Evolutionary conservation across 164 flowering plant genomes (phyloP).

Genomic region (Magnolia officinalis): DNA sequence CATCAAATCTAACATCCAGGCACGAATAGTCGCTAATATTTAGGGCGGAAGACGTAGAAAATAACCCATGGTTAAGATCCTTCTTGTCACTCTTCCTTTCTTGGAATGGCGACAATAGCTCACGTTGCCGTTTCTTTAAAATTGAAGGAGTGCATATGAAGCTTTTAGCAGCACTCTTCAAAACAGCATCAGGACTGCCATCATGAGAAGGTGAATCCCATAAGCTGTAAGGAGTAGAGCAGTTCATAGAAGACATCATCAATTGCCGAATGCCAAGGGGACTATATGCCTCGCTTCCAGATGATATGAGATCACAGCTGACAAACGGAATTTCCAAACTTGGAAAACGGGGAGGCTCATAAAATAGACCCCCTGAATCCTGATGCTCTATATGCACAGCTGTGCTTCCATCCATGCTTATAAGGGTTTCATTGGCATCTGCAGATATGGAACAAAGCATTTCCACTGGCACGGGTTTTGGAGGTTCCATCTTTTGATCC

Average conservation of each 20-base stretch:
- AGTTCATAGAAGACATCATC: constrained; percentile 67
- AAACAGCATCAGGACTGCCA: constrained; percentile 63
- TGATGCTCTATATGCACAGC: constrained; percentile 22
- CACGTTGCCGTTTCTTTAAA: constrained; percentile 80
- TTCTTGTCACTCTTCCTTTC: constrained; percentile 66
- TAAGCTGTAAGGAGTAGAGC: constrained; percentile 62
- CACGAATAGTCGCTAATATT: constrained; percentile 37
- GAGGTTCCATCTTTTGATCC: constrained; percentile 28
- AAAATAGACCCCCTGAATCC: constrained; percentile 56
- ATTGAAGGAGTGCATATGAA: constrained; percentile 81
- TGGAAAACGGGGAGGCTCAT: constrained; percentile 96
- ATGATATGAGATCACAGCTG: constrained; percentile 86
- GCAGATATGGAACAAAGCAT: constrained; percentile 27
- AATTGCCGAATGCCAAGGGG: constrained; percentile 93
- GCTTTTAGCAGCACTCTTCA: constrained; percentile 85
- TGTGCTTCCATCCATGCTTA: constrained; percentile 26
- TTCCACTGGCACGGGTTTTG: constrained; percentile 39
- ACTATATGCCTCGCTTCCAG: constrained; percentile 76
- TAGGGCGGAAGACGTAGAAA: constrained; percentile 32
- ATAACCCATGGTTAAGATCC: constrained; percentile 25
- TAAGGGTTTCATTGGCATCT: constrained; percentile 20
- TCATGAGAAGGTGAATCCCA: constrained; percentile 84
- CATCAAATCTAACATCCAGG: constrained; percentile 23
- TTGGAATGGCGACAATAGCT: constrained; percentile 73
- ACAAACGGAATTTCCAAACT: constrained; percentile 87